Evolutionary conservation across 2,329 filamentous ascomycete species (phyloP).

Genomic region (Ophiocordyceps camponoti-rufipedis): DNA sequence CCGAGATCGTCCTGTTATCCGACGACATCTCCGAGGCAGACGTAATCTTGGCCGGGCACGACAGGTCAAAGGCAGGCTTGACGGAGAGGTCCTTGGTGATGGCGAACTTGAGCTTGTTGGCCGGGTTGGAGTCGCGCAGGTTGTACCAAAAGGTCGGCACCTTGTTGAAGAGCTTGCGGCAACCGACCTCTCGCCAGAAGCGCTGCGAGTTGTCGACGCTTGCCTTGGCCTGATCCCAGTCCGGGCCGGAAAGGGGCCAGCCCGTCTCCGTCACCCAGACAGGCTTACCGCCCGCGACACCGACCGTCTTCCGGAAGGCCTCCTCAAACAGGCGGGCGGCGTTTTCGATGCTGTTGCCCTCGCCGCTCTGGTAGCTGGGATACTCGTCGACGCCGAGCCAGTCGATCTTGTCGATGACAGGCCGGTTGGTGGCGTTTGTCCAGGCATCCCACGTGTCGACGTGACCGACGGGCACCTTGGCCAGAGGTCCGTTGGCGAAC

Average conservation of each 20-base stretch:
- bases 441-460: constrained; percentile 52
- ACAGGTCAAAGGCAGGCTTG: constrained; percentile 32
- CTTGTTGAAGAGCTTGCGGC: constrained; percentile 36
- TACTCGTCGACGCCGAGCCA: constrained; percentile 48
- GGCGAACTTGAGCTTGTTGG: constrained; percentile 38
- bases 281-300: constrained; percentile 30
- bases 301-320: constrained; percentile 24
- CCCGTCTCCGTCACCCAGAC: constrained; percentile 49
- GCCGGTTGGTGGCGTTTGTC: constrained; percentile 38
- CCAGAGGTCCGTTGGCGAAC: constrained; percentile 26
- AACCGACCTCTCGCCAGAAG: constrained; percentile 46
- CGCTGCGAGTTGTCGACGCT: constrained; percentile 39
- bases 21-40: constrained; percentile 2
- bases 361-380: constrained; percentile 43
- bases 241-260: constrained; percentile 39
- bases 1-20: constrained; percentile 1
- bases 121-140: constrained; percentile 41
- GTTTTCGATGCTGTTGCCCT: constrained; percentile 36
- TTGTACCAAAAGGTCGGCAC: constrained; percentile 43
- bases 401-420: constrained; percentile 43
- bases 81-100: constrained; percentile 34
- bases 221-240: constrained; percentile 35
- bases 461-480: constrained; percentile 38
- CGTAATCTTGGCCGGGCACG: constrained; percentile 26
- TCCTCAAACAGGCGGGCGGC: constrained; percentile 33